phyloP scores from a whole-genome alignment of 148 eudicot genomes.

The Gaultheria prostrata region DNA sequence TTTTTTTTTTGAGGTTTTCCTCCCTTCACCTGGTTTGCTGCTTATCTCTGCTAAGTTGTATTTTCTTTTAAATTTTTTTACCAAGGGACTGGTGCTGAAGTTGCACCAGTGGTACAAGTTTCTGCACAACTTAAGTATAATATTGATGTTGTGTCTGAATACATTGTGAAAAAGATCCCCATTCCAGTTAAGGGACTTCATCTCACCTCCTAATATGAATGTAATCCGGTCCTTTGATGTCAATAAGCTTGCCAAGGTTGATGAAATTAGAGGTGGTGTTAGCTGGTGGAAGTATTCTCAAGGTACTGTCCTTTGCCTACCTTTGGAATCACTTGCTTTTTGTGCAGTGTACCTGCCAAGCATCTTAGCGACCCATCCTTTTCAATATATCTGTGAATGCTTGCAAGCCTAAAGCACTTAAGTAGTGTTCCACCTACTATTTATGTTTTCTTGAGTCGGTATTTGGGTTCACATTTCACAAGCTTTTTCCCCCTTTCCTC shows the following conservation, averaged over 20 bases:
- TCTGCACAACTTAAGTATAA: conserved; percentile 96
- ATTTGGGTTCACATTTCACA: not conserved
- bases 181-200: conserved; percentile 86
- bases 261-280: conserved; percentile 92
- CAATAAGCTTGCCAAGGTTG: conserved; percentile 94
- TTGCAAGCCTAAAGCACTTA: too few relatives aligned
- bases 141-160: conserved; percentile 90
- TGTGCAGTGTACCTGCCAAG: too few relatives aligned
- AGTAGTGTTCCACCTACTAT: too few relatives aligned
- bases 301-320: conserved; percentile 52
- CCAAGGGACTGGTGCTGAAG: conserved; percentile 92
- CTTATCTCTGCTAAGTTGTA: not conserved
- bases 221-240: conserved; percentile 96
- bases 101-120: conserved; percentile 89
- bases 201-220: conserved; percentile 94
- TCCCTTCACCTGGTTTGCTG: not conserved
- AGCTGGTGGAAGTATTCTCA: conserved; percentile 98
- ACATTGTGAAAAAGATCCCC: conserved; percentile 85
- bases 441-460: not conserved
- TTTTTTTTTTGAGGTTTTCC: too few relatives aligned
- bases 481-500: not conserved
- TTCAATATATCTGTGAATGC: too few relatives aligned
- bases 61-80: conserved; percentile 9
- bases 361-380: too few relatives aligned
- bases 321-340: too few relatives aligned